Evolutionary conservation across 768 basidiomycete species (phyloP).

Genomic region (Kwoniella shandongensis): DNA sequence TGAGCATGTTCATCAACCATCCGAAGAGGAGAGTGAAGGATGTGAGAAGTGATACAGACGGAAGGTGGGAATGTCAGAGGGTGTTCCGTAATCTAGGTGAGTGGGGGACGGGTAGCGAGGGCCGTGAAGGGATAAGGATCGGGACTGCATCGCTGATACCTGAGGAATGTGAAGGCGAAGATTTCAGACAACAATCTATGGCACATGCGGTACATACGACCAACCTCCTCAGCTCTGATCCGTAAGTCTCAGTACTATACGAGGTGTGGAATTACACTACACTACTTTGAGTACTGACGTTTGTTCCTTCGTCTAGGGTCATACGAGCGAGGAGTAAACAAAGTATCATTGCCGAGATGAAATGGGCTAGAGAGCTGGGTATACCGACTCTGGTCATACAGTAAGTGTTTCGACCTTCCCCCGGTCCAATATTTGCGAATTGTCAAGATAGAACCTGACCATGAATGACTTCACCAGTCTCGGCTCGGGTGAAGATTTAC

Average conservation of each 20-base stretch:
- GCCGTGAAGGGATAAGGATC: too few relatives aligned
- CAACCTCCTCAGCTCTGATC: constrained; percentile 15
- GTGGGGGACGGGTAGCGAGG: too few relatives aligned
- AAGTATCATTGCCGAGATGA: constrained; percentile 17
- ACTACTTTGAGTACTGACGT: too few relatives aligned
- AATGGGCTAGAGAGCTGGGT: constrained; percentile 7
- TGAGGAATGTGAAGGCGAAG: background rate
- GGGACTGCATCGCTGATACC: background rate
- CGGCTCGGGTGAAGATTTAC: background rate
- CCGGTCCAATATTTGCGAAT: background rate
- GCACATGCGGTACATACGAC: constrained; percentile 29
- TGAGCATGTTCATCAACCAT: constrained; percentile 15
- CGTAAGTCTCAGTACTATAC: constrained; percentile 17
- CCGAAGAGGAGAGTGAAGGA: constrained; percentile 3
- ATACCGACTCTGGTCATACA: constrained; percentile 27
- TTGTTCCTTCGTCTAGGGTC: background rate
- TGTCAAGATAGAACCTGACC: too few relatives aligned
- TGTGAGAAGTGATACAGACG: background rate
- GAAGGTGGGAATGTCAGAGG: background rate
- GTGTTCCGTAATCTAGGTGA: background rate
- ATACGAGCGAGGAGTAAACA: constrained; percentile 5
- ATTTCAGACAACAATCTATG: constrained; percentile 11
- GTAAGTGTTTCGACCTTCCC: too few relatives aligned
- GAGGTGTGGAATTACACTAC: too few relatives aligned
- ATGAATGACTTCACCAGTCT: background rate